Base-by-base conservation (phyloP, 176 grass and related monocot species). In the Poa annua region DNA sequence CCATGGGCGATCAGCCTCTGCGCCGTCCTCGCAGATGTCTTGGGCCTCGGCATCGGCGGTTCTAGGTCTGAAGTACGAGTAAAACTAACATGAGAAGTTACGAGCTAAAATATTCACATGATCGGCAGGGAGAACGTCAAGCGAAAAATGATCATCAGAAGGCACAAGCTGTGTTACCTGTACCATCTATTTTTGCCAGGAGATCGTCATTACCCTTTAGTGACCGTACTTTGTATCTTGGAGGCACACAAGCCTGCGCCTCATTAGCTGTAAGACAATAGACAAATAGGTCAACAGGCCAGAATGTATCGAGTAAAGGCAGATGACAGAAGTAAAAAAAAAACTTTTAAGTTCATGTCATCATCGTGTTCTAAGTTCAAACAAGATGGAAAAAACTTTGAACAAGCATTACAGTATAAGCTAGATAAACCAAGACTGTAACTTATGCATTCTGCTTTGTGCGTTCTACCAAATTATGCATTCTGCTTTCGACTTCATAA, bases 1-100 rank as follows among this genome's bases (percentile, higher is more conserved):
- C 85, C 89, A 17, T 93, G 96, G 49, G 92, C 92, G 66, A 98
- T 93, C 66, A 98, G 26, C 81, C 96, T 93, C 73, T 91, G 91
- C 3, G 92, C 91, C 11, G 96, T 91, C 61, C 91, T 88, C 60
- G 89, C 85, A 22, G 90, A 95, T 32, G 96, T 98, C 84, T 95
- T 98, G 0, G 87, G 96, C n/a, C 96, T 88, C 9, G 89, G 83
- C 59, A 62, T 90, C 35, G 96, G 90, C 3, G 96, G 96, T 86
- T 98, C 89, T 55, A 98, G 67, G 85, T 98, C 96, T 97, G 88
- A 50, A 80, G 22, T 49, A 0, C 69, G 15, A 70, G 25, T 4
- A 26, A 36, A 3, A 78, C 10, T 49, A 77, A 53, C 12, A 11
- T 36, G 71, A 32, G 20, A 54, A 13, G 25, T 5, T 16, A 17